phyloP scores from a whole-genome alignment of 495 filamentous ascomycete genomes.

The Neurospora sp. region DNA sequence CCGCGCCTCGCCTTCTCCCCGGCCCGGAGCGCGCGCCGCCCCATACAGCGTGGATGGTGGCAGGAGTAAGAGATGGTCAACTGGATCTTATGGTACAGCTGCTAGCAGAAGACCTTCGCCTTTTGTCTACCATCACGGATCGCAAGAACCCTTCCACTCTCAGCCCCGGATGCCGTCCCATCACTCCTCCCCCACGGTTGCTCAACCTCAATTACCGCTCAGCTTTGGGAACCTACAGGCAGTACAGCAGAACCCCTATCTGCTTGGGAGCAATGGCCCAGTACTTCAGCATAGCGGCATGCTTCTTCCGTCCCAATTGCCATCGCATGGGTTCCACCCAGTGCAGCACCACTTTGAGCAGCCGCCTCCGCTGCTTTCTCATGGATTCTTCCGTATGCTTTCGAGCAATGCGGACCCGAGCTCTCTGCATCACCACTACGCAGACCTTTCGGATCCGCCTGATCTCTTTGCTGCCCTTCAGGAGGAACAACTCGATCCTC shows the following conservation, averaged over 20 bases:
- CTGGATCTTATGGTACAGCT: conserved; percentile 49
- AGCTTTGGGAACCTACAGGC: conserved; percentile 45
- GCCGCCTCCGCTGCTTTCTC: conserved; percentile 47
- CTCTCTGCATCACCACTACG: conserved; percentile 49
- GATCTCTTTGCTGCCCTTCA: conserved; percentile 62
- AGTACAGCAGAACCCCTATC: conserved; percentile 41
- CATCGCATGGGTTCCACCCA: conserved; percentile 37
- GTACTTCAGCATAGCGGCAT: conserved; percentile 34
- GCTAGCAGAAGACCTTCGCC: conserved; percentile 44
- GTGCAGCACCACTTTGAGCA: conserved; percentile 41
- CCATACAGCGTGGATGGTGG: conserved; percentile 53
- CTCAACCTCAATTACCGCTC: conserved; percentile 40
- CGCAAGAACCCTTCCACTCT: conserved; percentile 39
- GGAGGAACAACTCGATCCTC: conserved; percentile 57
- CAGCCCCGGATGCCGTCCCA: conserved; percentile 35
- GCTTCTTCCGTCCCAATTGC: conserved; percentile 37
- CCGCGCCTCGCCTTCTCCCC: conserved; percentile 55
- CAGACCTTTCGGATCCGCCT: conserved; percentile 58
- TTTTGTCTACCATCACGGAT: conserved; percentile 39
- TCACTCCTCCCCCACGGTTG: conserved; percentile 46
- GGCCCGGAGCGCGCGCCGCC: conserved; percentile 50
- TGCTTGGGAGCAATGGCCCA: conserved; percentile 35
- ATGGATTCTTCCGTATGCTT: conserved; percentile 57
- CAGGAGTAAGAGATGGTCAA: conserved; percentile 63
- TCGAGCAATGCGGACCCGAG: conserved; percentile 59